phyloP scores from a whole-genome alignment of 2,329 filamentous ascomycete species.

The Pseudogymnoascus sp. region DNA sequence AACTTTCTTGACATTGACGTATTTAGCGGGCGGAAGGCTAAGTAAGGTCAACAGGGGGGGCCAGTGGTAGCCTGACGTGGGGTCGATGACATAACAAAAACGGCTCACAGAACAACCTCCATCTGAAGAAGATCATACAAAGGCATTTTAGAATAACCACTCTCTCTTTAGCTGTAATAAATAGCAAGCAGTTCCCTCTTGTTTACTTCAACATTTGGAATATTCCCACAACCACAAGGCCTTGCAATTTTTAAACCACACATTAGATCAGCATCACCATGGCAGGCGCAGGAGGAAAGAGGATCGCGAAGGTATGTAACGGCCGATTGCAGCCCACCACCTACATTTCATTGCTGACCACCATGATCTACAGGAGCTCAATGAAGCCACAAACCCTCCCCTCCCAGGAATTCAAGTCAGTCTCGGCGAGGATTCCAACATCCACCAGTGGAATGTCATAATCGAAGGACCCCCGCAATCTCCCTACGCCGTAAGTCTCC shows the following conservation, averaged over 20 bases:
- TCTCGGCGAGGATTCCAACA: conserved; percentile 52
- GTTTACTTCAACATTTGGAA: not conserved
- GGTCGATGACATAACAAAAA: conserved; percentile 7
- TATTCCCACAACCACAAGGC: not conserved
- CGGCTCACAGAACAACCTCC: not conserved
- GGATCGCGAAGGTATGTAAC: conserved; percentile 21
- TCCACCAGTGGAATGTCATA: conserved; percentile 59
- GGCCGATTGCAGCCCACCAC: not conserved
- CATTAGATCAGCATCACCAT: conserved; percentile 14
- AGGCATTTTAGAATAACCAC: not conserved
- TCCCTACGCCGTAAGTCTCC: conserved; percentile 50
- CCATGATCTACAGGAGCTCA: conserved; percentile 42
- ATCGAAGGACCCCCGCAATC: conserved; percentile 59
- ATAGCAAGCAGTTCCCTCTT: not conserved
- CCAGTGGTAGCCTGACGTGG: not conserved
- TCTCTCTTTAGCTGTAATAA: conserved; percentile 4
- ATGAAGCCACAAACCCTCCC: conserved; percentile 46
- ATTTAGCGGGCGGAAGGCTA: conserved; percentile 5
- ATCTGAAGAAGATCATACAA: not conserved
- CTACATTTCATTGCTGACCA: conserved; percentile 7
- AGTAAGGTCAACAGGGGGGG: not conserved
- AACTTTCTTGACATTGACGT: not conserved
- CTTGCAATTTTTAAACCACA: conserved; percentile 10
- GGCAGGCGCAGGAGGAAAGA: conserved; percentile 21
- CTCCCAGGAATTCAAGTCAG: conserved; percentile 47